Evolutionary conservation across 352 stramenopile species (phyloP).

Genomic region (Phytopythium aichiense): DNA sequence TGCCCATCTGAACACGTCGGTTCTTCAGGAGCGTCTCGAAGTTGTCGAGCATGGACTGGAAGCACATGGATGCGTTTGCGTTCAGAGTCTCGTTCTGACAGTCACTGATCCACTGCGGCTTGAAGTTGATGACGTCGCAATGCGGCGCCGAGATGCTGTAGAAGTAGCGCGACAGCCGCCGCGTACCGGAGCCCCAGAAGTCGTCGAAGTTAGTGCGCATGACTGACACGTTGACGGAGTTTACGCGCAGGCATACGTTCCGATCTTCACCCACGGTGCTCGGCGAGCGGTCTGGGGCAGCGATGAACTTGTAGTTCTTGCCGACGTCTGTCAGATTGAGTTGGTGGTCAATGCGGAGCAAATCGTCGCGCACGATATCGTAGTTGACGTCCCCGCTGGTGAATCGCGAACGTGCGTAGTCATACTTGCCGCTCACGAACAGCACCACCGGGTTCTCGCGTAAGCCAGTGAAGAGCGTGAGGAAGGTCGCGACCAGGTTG

Average conservation of each 20-base stretch:
- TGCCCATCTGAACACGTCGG: slow-evolving; percentile 20
- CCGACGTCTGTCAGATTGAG: slow-evolving; percentile 19
- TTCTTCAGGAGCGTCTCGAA: slow-evolving; percentile 18
- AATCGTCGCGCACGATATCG: slow-evolving; percentile 19
- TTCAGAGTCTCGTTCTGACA: slow-evolving; percentile 15
- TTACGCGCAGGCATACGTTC: slow-evolving; percentile 25
- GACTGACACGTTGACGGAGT: slow-evolving; percentile 22
- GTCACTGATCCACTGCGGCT: slow-evolving; percentile 16
- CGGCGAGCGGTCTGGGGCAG: slow-evolving; percentile 12
- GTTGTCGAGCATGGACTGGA: slow-evolving; percentile 30
- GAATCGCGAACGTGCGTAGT: slow-evolving; percentile 21
- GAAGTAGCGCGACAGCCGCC: slow-evolving; percentile 21
- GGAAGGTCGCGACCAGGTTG: slow-evolving; percentile 26
- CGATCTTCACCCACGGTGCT: slow-evolving; percentile 17
- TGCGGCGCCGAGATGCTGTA: slow-evolving; percentile 34
- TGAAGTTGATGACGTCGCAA: slow-evolving; percentile 33
- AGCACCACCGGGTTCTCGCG: slow-evolving; percentile 37
- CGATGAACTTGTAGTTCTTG: slow-evolving; percentile 23
- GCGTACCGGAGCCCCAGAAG: slow-evolving; percentile 20
- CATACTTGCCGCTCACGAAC: slow-evolving; percentile 24
- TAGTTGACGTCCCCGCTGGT: slow-evolving; percentile 24
- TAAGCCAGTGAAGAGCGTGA: slow-evolving; percentile 37
- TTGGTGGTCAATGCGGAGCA: slow-evolving; percentile 10
- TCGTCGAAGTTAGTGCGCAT: slow-evolving; percentile 27
- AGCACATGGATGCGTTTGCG: slow-evolving; percentile 12